phyloP scores from a whole-genome alignment of 164 flowering plant genomes.

The Vitis rupestris region DNA sequence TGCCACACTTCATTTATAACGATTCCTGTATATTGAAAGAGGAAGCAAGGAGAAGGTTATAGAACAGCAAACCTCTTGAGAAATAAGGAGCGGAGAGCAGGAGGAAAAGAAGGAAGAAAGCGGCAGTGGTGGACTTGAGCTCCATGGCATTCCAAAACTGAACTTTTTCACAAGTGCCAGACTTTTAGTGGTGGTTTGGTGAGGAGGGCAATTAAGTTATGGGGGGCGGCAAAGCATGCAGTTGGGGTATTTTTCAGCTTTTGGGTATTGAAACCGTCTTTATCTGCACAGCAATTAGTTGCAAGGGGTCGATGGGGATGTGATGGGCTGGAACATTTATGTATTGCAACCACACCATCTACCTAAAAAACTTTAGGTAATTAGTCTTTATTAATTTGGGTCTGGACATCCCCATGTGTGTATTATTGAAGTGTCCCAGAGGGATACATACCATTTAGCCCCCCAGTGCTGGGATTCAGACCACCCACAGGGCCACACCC shows the following conservation, averaged over 20 bases:
- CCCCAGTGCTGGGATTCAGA: background rate
- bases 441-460: constrained; percentile 11
- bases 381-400: background rate
- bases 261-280: constrained; percentile 35
- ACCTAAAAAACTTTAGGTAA: background rate
- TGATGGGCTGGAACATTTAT: constrained; percentile 42
- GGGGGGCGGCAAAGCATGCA: constrained; percentile 8
- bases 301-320: constrained; percentile 32
- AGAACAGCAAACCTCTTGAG: constrained; percentile 30
- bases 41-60: no score
- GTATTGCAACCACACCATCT: constrained; percentile 8
- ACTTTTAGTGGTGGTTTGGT: background rate
- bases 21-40: no score
- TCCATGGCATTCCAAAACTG: constrained; percentile 27
- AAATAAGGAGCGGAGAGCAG: constrained; percentile 21
- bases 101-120: constrained; percentile 23
- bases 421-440: constrained; percentile 31
- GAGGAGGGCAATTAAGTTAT: background rate
- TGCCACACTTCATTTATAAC: no score
- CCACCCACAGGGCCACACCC: background rate
- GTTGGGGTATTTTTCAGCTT: constrained; percentile 16
- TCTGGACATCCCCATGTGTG: constrained; percentile 50
- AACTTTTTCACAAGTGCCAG: background rate
- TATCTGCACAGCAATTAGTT: constrained; percentile 44
- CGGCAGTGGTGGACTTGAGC: constrained; percentile 21